Evolutionary conservation across 306 rosid species (phyloP).

Genomic region (Corylus heterophylla): DNA sequence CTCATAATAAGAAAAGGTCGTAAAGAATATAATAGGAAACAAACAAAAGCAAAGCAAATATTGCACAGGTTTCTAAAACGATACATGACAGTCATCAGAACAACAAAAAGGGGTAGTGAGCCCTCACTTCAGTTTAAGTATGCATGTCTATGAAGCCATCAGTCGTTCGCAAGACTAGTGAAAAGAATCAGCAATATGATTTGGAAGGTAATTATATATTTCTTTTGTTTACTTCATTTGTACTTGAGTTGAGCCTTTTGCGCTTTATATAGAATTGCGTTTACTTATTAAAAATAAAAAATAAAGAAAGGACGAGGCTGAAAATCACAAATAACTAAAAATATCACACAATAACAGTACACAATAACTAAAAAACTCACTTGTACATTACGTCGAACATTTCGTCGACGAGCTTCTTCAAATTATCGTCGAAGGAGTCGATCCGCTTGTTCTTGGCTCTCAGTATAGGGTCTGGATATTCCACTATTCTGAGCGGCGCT

Average conservation of each 20-base stretch:
- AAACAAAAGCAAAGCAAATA: background rate
- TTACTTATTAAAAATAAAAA: too few species aligned
- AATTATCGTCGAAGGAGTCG: constrained; percentile 60
- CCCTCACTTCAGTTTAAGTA: background rate
- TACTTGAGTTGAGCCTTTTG: too few species aligned
- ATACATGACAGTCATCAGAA: background rate
- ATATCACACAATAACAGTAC: background rate
- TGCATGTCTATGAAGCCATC: background rate
- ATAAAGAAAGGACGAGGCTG: background rate
- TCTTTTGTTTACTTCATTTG: too few species aligned
- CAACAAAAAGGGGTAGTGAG: background rate
- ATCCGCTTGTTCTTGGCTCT: constrained; percentile 78
- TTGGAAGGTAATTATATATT: background rate
- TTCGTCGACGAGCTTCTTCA: constrained; percentile 69
- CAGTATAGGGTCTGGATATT: constrained; percentile 75
- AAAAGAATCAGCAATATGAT: background rate
- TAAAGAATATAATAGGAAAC: background rate
- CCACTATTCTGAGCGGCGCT: constrained; percentile 65
- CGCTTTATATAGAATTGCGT: too few species aligned
- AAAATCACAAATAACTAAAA: background rate
- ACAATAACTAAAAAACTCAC: too few species aligned
- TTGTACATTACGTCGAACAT: constrained; percentile 94
- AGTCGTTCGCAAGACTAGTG: background rate
- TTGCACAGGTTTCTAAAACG: background rate
- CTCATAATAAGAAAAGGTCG: background rate